phyloP scores from a whole-genome alignment of 768 basidiomycete genomes.

The Lactifluus pinguis region DNA sequence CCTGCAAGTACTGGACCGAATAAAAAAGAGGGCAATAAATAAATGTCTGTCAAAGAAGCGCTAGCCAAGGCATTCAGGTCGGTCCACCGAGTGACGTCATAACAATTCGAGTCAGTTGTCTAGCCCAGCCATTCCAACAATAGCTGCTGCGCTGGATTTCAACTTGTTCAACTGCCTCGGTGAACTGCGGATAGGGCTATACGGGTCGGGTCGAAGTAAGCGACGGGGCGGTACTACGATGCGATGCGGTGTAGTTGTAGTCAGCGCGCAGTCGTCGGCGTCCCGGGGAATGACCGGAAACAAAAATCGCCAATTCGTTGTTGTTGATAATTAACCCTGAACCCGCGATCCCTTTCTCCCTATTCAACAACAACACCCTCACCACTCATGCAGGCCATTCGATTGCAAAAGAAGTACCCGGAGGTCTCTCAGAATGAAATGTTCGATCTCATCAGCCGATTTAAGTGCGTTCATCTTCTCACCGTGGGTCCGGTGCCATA shows the following conservation, averaged over 20 bases:
- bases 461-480: constrained; percentile 64
- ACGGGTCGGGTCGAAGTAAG: neutral
- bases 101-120: neutral
- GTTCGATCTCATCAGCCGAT: constrained; percentile 86
- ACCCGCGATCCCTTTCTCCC: neutral
- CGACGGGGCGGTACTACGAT: neutral
- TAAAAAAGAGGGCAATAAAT: no score
- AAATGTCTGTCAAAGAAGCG: neutral
- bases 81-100: neutral
- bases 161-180: neutral
- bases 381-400: constrained; percentile 64
- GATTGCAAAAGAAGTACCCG: constrained; percentile 86
- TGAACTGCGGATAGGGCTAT: neutral
- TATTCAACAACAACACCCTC: neutral
- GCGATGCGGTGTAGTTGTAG: neutral
- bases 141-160: neutral
- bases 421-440: constrained; percentile 90
- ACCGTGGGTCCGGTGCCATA: constrained; percentile 10
- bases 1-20: neutral
- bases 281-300: neutral
- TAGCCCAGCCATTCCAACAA: neutral
- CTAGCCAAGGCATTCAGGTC: no score
- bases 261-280: neutral
- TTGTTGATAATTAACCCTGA: neutral
- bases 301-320: neutral